Percentiles rank a stretch among this genome's conserved stretches.
Evolutionary conservation across 192 early-diverging fungal species (phyloP).

Genomic region (Entophlyctis luteolus): DNA sequence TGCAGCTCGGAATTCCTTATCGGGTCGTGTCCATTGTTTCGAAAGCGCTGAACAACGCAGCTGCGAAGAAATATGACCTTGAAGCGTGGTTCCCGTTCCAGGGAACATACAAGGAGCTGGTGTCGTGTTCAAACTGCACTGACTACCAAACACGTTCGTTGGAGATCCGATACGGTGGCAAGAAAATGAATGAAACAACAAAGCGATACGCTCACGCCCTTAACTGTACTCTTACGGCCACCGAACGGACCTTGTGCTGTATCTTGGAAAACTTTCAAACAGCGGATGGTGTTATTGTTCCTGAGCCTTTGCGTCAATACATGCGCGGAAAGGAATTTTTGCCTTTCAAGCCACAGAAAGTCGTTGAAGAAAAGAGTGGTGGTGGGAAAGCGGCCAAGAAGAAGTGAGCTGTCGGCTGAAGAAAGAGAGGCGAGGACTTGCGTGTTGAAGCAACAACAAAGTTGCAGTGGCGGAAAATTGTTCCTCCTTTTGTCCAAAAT

Average conservation of each 20-base stretch:
- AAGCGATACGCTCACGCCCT: constrained; percentile 97
- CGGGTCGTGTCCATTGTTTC: constrained; percentile 94
- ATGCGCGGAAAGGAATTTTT: constrained; percentile 93
- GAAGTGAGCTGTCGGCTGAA: too few species aligned
- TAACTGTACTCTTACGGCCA: constrained; percentile 95
- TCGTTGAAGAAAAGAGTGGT: too few species aligned
- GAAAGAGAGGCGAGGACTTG: too few species aligned
- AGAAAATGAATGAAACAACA: constrained; percentile 90
- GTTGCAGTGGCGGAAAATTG: too few species aligned
- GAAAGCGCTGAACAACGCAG: constrained; percentile 96
- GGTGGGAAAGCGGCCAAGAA: too few species aligned
- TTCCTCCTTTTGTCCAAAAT: too few species aligned
- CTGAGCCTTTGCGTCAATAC: constrained; percentile 78
- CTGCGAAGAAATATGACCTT: constrained; percentile 98
- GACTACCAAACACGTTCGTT: constrained; percentile 94
- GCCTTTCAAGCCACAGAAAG: constrained; percentile 79
- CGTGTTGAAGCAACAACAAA: too few species aligned
- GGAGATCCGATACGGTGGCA: constrained; percentile 93
- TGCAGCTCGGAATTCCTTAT: constrained; percentile 86
- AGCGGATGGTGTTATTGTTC: constrained; percentile 78
- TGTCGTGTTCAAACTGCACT: constrained; percentile 98
- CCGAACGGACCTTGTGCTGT: constrained; percentile 91
- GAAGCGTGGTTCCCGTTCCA: constrained; percentile 99
- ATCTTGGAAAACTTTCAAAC: constrained; percentile 97
- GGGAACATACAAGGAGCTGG: constrained; percentile 95